Percentiles rank a stretch among this genome's conserved stretches.
These are phyloP conservation scores for Avena atlantica DNA, from an alignment of 176 grass and related monocot genomes.

Conservation along the genomic window DNA sequence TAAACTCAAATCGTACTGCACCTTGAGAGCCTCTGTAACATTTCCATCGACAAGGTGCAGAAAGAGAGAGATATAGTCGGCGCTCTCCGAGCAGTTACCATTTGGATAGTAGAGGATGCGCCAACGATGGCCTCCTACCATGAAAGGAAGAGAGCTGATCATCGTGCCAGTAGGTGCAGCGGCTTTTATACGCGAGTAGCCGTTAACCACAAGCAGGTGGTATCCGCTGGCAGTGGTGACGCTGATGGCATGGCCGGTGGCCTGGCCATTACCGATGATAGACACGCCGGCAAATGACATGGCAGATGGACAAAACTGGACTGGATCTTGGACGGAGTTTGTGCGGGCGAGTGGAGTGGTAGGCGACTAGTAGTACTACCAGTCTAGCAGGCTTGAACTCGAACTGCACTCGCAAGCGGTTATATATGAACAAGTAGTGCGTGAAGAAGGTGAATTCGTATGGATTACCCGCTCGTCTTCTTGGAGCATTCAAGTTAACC, in stretches of 20 bases:
- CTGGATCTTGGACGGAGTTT: neutral
- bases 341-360: neutral
- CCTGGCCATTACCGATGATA: neutral
- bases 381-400: neutral
- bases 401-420: neutral
- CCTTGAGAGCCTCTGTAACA: neutral
- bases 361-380: too few species aligned
- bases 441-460: neutral
- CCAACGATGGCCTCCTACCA: slow-evolving; percentile 2
- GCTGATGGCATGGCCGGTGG: neutral
- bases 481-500: neutral
- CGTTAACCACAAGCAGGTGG: neutral
- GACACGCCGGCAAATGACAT: slow-evolving; percentile 13
- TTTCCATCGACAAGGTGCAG: rapidly evolving
- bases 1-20: neutral
- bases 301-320: neutral
- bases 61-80: neutral
- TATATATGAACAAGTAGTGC: neutral
- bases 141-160: neutral
- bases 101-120: neutral
- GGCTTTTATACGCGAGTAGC: neutral
- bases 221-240: neutral
- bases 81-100: rapidly evolving
- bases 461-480: too few species aligned
- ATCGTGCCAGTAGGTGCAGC: neutral